A percentile compares a stretch with the other conserved stretches of the same genome.
phyloP scores from a whole-genome alignment of 805 yeast species.

The Starmerella bombicola region DNA sequence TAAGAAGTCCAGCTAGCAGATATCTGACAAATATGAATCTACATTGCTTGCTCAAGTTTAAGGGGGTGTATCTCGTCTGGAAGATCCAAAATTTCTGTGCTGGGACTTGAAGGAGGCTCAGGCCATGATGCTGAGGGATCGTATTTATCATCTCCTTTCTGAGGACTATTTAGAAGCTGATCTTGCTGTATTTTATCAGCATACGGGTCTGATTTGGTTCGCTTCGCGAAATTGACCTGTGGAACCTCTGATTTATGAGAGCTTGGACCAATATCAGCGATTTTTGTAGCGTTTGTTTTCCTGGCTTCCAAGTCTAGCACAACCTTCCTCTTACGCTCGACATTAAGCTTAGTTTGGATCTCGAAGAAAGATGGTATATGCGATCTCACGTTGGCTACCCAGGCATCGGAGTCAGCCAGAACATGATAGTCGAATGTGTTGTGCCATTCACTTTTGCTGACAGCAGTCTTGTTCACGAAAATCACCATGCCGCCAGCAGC shows the following conservation, averaged over 20 bases:
- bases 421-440: constrained; percentile 67
- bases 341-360: constrained; percentile 31
- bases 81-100: constrained; percentile 1
- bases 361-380: constrained; percentile 53
- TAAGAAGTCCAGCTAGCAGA: too few species aligned
- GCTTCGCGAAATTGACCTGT: constrained; percentile 4
- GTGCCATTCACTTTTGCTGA: constrained; percentile 50
- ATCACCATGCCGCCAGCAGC: constrained; percentile 65
- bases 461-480: constrained; percentile 57
- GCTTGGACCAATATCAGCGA: neutral
- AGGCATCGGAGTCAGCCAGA: constrained; percentile 66
- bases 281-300: too few species aligned
- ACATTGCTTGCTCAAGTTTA: neutral
- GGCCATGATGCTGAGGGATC: neutral
- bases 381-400: constrained; percentile 45
- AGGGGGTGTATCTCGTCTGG: constrained; percentile 1
- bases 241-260: neutral
- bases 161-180: constrained; percentile 4
- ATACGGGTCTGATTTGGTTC: constrained; percentile 13
- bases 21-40: too few species aligned
- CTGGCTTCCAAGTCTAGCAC: neutral
- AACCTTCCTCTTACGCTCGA: constrained; percentile 12
- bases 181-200: constrained; percentile 1
- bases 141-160: neutral
- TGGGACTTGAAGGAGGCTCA: constrained; percentile 1